Percentiles rank a stretch among this genome's conserved stretches.
Conservation (phyloP, 148 eudicot genomes). For the Rhododendron mucronatum region DNA sequence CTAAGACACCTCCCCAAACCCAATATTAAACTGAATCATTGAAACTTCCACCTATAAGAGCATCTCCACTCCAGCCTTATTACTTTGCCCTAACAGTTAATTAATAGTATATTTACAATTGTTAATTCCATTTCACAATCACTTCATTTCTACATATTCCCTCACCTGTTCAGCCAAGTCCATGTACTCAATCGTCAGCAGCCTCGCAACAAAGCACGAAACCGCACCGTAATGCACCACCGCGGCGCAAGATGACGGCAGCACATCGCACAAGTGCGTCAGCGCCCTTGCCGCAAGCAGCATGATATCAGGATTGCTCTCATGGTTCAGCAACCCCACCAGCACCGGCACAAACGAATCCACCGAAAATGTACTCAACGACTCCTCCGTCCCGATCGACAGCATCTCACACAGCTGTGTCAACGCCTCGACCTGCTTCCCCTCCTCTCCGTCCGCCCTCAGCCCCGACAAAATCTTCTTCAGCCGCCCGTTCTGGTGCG, state of each 20-base stretch:
- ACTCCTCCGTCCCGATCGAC: slow-evolving; percentile 92
- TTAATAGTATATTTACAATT: too few species aligned
- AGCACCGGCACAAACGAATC: slow-evolving; percentile 93
- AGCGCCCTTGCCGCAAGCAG: slow-evolving; percentile 89
- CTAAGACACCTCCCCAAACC: background rate
- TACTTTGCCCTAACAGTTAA: background rate
- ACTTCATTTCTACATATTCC: background rate
- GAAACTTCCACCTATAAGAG: background rate
- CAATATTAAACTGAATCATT: background rate
- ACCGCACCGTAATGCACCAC: slow-evolving; percentile 97
- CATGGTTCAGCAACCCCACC: slow-evolving; percentile 87
- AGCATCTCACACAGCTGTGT: slow-evolving; percentile 94
- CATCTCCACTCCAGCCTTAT: background rate
- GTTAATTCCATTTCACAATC: background rate
- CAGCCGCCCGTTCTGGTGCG: slow-evolving; percentile 76
- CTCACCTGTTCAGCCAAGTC: slow-evolving; percentile 97
- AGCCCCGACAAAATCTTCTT: slow-evolving; percentile 88
- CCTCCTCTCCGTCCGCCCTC: slow-evolving; percentile 96
- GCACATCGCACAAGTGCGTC: slow-evolving; percentile 88
- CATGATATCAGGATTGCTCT: slow-evolving; percentile 96
- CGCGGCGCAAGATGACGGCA: slow-evolving; percentile 92
- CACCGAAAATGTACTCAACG: slow-evolving; percentile 78
- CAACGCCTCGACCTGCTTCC: slow-evolving; percentile 86
- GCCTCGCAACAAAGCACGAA: slow-evolving; percentile 74
- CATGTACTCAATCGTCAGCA: slow-evolving; percentile 93